Evolutionary conservation across 2,329 filamentous ascomycete species (phyloP).

Genomic region (Paraphoma sp.): DNA sequence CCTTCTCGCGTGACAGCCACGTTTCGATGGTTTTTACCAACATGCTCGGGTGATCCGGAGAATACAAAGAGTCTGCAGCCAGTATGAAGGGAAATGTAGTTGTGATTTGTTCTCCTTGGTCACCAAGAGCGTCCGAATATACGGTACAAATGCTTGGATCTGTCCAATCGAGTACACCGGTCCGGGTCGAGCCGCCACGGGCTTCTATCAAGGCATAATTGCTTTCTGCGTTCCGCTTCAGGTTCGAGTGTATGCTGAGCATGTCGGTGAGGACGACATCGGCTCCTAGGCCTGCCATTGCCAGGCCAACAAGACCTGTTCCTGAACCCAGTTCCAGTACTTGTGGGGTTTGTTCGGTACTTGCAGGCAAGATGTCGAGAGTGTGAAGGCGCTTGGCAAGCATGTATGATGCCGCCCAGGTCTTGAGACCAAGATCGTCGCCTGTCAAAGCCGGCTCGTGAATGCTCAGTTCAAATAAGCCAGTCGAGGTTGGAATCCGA

Average conservation of each 20-base stretch:
- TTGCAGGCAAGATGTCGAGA: slow-evolving; percentile 29
- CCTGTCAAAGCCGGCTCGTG: slow-evolving; percentile 87
- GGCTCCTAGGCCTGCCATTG: slow-evolving; percentile 75
- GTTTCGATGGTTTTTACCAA: slow-evolving; percentile 73
- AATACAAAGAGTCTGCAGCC: slow-evolving; percentile 87
- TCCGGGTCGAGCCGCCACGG: slow-evolving; percentile 64
- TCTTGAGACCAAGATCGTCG: slow-evolving; percentile 90
- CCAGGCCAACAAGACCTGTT: slow-evolving; percentile 87
- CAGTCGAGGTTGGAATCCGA: slow-evolving; percentile 57
- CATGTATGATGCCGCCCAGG: slow-evolving; percentile 90
- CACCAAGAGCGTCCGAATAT: slow-evolving; percentile 5
- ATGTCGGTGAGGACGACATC: slow-evolving; percentile 81
- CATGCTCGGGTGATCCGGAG: slow-evolving; percentile 78
- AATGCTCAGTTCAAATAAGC: slow-evolving; percentile 66
- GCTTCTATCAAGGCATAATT: slow-evolving; percentile 66
- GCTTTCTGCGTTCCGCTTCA: slow-evolving; percentile 72
- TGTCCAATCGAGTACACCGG: slow-evolving; percentile 76
- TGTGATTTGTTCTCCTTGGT: slow-evolving; percentile 7
- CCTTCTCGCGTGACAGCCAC: slow-evolving; percentile 65
- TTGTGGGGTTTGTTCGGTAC: slow-evolving; percentile 14
- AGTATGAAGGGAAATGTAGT: slow-evolving; percentile 67
- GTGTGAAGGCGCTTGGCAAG: slow-evolving; percentile 73
- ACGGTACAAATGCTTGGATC: slow-evolving; percentile 59
- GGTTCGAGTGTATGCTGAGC: slow-evolving; percentile 81
- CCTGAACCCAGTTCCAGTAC: slow-evolving; percentile 85